phyloP scores from a whole-genome alignment of 352 stramenopile genomes.

The Phytophthora tubulina region DNA sequence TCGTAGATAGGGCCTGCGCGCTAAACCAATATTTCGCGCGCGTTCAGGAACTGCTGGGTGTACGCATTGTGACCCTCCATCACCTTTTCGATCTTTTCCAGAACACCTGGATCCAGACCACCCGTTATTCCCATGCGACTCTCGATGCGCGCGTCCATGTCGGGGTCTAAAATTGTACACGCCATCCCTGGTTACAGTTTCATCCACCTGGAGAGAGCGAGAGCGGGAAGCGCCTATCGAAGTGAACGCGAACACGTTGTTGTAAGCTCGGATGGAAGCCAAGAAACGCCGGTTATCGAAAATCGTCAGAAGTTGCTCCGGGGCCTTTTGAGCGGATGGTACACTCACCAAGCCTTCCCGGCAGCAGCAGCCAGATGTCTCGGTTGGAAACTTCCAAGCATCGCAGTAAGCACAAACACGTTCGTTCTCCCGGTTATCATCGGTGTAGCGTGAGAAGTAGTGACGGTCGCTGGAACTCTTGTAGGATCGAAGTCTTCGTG shows the following conservation, averaged over 20 bases:
- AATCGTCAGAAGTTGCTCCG: not conserved
- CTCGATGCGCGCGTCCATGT: not conserved
- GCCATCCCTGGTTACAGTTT: not conserved
- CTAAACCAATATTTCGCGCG: not conserved
- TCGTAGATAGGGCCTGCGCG: not conserved
- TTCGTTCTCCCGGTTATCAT: not conserved
- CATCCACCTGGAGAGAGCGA: not conserved
- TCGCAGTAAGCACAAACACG: not conserved
- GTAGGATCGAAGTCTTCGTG: not conserved
- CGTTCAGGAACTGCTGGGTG: conserved; percentile 5
- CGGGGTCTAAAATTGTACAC: conserved; percentile 13
- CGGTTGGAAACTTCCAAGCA: not conserved
- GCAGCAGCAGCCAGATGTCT: not conserved
- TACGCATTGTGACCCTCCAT: conserved; percentile 17
- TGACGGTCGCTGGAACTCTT: not conserved
- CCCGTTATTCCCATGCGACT: not conserved
- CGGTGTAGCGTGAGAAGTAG: not conserved
- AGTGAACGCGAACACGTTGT: conserved; percentile 29
- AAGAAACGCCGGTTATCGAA: not conserved
- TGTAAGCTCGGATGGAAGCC: conserved; percentile 14
- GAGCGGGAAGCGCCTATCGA: not conserved
- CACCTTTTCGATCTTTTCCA: not conserved
- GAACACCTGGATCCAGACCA: not conserved
- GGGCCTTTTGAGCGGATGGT: not conserved
- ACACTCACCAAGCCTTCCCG: not conserved